Percentiles rank a stretch among this genome's conserved stretches.
phyloP scores from a whole-genome alignment of 2,329 filamentous ascomycete species.

The Exserohilum turcica region DNA sequence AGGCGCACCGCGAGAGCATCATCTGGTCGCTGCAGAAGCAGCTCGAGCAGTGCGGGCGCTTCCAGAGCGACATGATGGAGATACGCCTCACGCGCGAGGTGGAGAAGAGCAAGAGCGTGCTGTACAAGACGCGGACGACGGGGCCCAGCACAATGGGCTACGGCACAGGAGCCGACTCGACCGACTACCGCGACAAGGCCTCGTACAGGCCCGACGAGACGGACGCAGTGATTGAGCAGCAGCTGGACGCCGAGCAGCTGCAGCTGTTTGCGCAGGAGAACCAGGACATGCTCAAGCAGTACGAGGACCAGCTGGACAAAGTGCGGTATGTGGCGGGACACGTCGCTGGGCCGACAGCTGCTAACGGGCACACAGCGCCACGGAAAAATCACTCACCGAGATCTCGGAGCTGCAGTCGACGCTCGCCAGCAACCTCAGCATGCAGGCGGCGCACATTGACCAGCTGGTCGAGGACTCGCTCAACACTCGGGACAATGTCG shows the following conservation, averaged over 20 bases:
- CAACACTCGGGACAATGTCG: conserved; percentile 82
- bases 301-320: conserved; percentile 92
- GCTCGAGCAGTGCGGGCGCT: conserved; percentile 75
- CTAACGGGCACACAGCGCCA: conserved; percentile 63
- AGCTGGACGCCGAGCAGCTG: conserved; percentile 80
- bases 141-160: conserved; percentile 32
- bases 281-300: conserved; percentile 88
- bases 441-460: conserved; percentile 87
- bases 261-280: conserved; percentile 95
- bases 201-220: conserved; percentile 29
- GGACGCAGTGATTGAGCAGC: conserved; percentile 54
- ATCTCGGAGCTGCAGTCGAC: conserved; percentile 91
- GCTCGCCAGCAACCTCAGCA: conserved; percentile 81
- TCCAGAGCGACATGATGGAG: conserved; percentile 93
- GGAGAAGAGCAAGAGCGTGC: conserved; percentile 85
- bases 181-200: conserved; percentile 36
- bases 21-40: conserved; percentile 79
- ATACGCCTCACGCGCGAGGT: conserved; percentile 80
- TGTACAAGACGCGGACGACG: conserved; percentile 68
- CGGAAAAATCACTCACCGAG: conserved; percentile 87
- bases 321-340: conserved; percentile 70
- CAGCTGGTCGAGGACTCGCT: conserved; percentile 84
- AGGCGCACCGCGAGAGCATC: conserved; percentile 77
- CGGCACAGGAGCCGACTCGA: conserved; percentile 24
- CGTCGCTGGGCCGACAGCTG: neutral